Percentiles rank a stretch among this genome's conserved stretches.
These are phyloP conservation scores for Hibiscus syriacus DNA, from an alignment of 345 rosid genomes.

Conservation along the genomic window DNA sequence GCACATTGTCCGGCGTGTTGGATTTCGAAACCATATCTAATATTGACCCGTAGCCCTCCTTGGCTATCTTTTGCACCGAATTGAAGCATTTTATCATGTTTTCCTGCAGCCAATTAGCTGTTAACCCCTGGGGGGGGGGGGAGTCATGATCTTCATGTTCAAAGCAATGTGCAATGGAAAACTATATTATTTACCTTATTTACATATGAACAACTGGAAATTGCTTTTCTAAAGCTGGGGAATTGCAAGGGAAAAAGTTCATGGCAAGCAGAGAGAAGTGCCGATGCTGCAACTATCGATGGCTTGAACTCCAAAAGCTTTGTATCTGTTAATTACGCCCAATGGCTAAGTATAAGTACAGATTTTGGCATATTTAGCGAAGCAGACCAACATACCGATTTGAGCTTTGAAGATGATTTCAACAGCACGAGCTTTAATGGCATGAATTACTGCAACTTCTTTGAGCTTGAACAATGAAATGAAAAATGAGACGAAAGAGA, in stretches of 20 bases:
- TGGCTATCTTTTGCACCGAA: slow-evolving; percentile 30
- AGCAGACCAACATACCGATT: slow-evolving; percentile 30
- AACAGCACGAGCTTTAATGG: slow-evolving; percentile 46
- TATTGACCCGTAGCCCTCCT: slow-evolving; percentile 28
- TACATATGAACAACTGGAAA: slow-evolving; percentile 46
- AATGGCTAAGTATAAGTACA: no score
- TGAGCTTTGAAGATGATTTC: slow-evolving; percentile 59
- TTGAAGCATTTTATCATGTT: slow-evolving; percentile 39
- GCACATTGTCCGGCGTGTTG: no score
- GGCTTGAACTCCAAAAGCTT: slow-evolving; percentile 63
- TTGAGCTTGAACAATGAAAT: slow-evolving; percentile 41
- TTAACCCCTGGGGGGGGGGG: no score
- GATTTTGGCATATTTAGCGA: neutral
- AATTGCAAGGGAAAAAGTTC: slow-evolving; percentile 50
- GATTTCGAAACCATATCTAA: slow-evolving; percentile 12
- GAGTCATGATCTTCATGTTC: no score
- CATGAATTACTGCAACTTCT: slow-evolving; percentile 34
- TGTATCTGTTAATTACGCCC: slow-evolving; percentile 30
- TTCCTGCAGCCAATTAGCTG: slow-evolving; percentile 29
- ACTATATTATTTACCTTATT: no score
- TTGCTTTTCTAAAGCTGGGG: slow-evolving; percentile 29
- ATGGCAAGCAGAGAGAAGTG: slow-evolving; percentile 52
- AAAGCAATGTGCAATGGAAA: no score
- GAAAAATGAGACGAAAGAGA: slow-evolving; percentile 57
- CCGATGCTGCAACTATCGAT: slow-evolving; percentile 60